A percentile compares a stretch with the other conserved stretches of the same genome.
These are phyloP conservation scores for Komagataella phaffii DNA, from an alignment of 805 yeast genomes.

Conservation along the genomic window DNA sequence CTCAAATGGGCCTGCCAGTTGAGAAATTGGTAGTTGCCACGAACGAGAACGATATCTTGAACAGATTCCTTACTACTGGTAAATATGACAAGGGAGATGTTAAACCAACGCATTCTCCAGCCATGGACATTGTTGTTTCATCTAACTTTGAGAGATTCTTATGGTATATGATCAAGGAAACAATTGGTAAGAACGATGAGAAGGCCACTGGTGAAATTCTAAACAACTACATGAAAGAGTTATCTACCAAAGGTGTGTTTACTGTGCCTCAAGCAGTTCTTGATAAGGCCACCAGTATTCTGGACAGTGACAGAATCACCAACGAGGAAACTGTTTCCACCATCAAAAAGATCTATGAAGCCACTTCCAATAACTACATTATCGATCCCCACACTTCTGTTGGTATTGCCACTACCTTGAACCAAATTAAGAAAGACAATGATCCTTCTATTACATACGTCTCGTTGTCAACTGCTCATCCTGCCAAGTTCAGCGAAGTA, in stretches of 20 bases:
- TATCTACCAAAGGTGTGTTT: slow-evolving; percentile 69
- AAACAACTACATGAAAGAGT: slow-evolving; percentile 62
- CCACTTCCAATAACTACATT: slow-evolving; percentile 54
- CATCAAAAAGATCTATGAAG: slow-evolving; percentile 53
- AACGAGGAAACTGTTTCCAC: slow-evolving; percentile 71
- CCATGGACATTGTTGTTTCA: slow-evolving; percentile 95
- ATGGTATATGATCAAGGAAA: slow-evolving; percentile 83
- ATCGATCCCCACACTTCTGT: slow-evolving; percentile 96
- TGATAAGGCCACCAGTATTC: slow-evolving; percentile 50
- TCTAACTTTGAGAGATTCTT: slow-evolving; percentile 92
- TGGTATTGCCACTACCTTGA: slow-evolving; percentile 71
- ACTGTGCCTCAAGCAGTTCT: slow-evolving; percentile 53
- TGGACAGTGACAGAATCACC: slow-evolving; percentile 69
- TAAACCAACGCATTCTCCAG: slow-evolving; percentile 88
- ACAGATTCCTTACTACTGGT: slow-evolving; percentile 84
- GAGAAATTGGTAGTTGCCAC: slow-evolving; percentile 87
- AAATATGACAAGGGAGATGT: slow-evolving; percentile 70
- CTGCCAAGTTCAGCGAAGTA: slow-evolving; percentile 96
- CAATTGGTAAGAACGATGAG: slow-evolving; percentile 43
- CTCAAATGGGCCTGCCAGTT: slow-evolving; percentile 88
- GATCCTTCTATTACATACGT: slow-evolving; percentile 31
- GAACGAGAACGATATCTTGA: slow-evolving; percentile 87
- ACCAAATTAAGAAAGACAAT: slow-evolving; percentile 34
- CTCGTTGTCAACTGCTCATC: slow-evolving; percentile 94
- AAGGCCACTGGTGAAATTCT: slow-evolving; percentile 63